phyloP scores from a whole-genome alignment of 2,329 filamentous ascomycete genomes.

The Colletotrichum eleusines region DNA sequence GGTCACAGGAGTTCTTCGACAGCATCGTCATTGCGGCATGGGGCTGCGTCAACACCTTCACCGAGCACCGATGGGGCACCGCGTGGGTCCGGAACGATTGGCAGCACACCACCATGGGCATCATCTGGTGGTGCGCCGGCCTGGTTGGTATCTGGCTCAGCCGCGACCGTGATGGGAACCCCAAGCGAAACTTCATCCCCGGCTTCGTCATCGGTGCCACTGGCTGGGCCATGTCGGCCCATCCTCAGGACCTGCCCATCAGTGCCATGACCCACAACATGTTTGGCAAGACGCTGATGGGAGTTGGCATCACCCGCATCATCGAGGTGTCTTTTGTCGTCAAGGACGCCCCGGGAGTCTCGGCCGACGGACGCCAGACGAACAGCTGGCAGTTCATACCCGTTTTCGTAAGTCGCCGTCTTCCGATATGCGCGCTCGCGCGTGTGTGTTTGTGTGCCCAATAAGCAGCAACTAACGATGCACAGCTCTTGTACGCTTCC shows the following conservation, averaged over 20 bases:
- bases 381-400: constrained; percentile 71
- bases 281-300: constrained; percentile 97
- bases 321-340: constrained; percentile 93
- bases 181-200: constrained; percentile 93
- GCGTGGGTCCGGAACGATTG: constrained; percentile 94
- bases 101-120: constrained; percentile 99
- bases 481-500: constrained; percentile 86
- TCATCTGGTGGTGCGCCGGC: constrained; percentile 97
- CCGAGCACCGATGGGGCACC: constrained; percentile 93
- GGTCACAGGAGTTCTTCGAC: constrained; percentile 98
- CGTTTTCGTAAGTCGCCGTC: constrained; percentile 63
- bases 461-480: constrained; percentile 42
- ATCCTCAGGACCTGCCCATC: constrained; percentile 85
- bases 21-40: constrained; percentile 90
- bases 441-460: not conserved
- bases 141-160: constrained; percentile 94
- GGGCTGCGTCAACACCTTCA: constrained; percentile 98
- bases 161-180: constrained; percentile 82
- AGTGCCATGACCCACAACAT: constrained; percentile 89
- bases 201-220: constrained; percentile 92
- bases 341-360: constrained; percentile 74
- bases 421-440: no score
- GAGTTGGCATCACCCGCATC: constrained; percentile 83
- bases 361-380: constrained; percentile 75
- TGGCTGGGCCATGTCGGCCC: constrained; percentile 94